These are phyloP conservation scores for Malus hybrid DNA, from an alignment of 331 rosid species.

Conservation along the genomic window DNA sequence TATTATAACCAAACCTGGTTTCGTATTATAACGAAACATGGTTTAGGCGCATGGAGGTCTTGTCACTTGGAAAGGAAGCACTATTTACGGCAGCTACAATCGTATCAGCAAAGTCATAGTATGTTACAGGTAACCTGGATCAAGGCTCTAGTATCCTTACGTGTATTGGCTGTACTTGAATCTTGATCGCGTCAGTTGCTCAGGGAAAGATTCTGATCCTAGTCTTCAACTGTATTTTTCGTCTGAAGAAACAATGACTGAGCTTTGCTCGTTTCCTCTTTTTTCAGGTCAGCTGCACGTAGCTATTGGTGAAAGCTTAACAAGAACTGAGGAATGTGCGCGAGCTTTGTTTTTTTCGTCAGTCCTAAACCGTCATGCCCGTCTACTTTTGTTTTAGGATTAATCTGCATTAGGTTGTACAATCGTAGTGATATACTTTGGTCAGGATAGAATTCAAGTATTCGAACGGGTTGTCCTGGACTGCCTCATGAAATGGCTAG, in stretches of 20 bases:
- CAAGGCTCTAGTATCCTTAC: neutral
- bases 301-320: neutral
- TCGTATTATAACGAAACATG: neutral
- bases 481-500: too few species aligned
- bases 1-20: neutral
- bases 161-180: too few species aligned
- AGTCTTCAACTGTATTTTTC: neutral
- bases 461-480: neutral
- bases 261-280: neutral
- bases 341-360: neutral
- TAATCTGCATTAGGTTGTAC: neutral
- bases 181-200: neutral
- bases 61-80: constrained; percentile 33
- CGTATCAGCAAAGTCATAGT: constrained; percentile 22
- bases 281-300: neutral
- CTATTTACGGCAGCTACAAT: constrained; percentile 35
- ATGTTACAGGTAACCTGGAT: neutral
- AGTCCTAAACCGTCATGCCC: neutral
- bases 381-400: neutral
- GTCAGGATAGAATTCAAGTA: neutral
- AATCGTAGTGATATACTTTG: too few species aligned
- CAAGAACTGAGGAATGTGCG: neutral
- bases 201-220: neutral
- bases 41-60: constrained; percentile 55
- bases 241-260: too few species aligned